Evolutionary conservation across 2,329 filamentous ascomycete species (phyloP), one percentile per base, ranked within the genome.

Genomic region (Penicillium digitatum): DNA sequence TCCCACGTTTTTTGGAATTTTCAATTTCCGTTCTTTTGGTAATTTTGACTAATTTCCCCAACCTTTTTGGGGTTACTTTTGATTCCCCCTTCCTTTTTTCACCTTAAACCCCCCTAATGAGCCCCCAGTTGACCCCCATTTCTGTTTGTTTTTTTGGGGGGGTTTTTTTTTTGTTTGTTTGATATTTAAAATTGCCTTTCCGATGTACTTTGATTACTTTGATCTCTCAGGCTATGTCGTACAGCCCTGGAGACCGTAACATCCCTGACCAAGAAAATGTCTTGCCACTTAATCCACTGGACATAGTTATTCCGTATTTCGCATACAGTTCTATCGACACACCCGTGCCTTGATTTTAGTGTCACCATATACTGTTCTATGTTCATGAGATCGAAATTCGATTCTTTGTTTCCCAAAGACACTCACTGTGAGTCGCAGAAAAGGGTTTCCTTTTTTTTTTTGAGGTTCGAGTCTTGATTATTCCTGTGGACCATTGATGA

Each of bases 401-500:
- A 20, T 7, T 14, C 27, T 31, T 44, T 20, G 40, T 44, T 31
- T 31, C 8, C 20, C 9, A 31, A 31, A 29, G 10, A 43, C 18
- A 43, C n/a, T 29, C 18, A 20, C 22, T 27, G 27, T 27, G 29
- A 20, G 12, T 29, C 12, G 20, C 22, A 51, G 26, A 20, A 47
- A 47, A 20, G 22, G 38, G 43, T 38, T 40, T 22, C 10, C 22
- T 27, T 40, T 50, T 38, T 40, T 22, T 10, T 29, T 27, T 40
- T n/a, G n/a, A 48, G 37, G 11, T 27, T 56, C 46, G 20, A 52
- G 44, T 3, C 38, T 49, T 38, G 34, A 49, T 45, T 29, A 48
- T 50, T 38, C 50, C 31, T 31, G 51, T 48, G 37, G 47, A 49
- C 48, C 29, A 12, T 27, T 38, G 50, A 53, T 53, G 50, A 53